phyloP scores from a whole-genome alignment of 2,329 filamentous ascomycete species.

The Sarocladium brachiariae region DNA sequence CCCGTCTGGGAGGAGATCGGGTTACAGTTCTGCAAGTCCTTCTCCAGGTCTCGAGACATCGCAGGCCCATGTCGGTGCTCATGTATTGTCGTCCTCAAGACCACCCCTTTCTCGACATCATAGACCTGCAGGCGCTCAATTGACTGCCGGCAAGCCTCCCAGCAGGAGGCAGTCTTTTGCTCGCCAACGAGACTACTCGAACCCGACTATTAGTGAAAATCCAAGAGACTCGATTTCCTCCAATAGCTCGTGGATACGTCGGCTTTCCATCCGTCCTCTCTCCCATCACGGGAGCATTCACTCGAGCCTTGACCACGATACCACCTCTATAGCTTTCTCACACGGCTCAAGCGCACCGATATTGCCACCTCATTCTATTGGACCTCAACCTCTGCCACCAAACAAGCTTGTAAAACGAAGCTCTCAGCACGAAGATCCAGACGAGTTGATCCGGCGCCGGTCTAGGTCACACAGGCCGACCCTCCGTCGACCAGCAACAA shows the following conservation, averaged over 20 bases:
- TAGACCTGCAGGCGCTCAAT: slow-evolving; percentile 31
- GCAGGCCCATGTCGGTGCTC: slow-evolving; percentile 17
- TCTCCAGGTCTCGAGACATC: slow-evolving; percentile 24
- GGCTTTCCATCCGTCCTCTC: slow-evolving; percentile 58
- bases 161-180: slow-evolving; percentile 37
- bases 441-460: slow-evolving; percentile 36
- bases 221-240: slow-evolving; percentile 53
- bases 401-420: slow-evolving; percentile 76
- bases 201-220: slow-evolving; percentile 34
- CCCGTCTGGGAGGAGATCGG: slow-evolving; percentile 30
- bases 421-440: slow-evolving; percentile 40
- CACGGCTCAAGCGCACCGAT: slow-evolving; percentile 63
- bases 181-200: slow-evolving; percentile 29
- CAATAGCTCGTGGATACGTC: slow-evolving; percentile 64
- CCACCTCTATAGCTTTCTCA: slow-evolving; percentile 58
- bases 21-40: slow-evolving; percentile 33
- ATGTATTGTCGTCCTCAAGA: slow-evolving; percentile 19
- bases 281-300: slow-evolving; percentile 58
- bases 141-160: slow-evolving; percentile 30
- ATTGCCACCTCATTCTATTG: slow-evolving; percentile 32
- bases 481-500: slow-evolving; percentile 68
- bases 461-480: slow-evolving; percentile 57
- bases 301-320: slow-evolving; percentile 59
- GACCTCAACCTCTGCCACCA: slow-evolving; percentile 44
- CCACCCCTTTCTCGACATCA: slow-evolving; percentile 31